Percentiles rank a stretch among this genome's conserved stretches.
Evolutionary conservation across 805 yeast species (phyloP).

Genomic region (Candida insectorum): DNA sequence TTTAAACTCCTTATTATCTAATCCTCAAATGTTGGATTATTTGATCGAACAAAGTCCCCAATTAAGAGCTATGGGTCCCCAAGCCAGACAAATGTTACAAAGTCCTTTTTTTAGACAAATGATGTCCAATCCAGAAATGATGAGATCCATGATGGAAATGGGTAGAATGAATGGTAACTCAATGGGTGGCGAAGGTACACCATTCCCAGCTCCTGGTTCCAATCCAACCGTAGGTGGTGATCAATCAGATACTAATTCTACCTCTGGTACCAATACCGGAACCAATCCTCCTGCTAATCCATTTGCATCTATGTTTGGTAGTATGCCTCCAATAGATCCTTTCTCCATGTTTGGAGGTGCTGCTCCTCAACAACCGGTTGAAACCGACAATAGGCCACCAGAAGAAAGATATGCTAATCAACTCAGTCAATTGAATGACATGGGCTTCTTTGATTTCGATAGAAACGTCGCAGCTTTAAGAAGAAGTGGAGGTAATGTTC

Average conservation of each 20-base stretch:
- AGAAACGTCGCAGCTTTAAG: slow-evolving; percentile 87
- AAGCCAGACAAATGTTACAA: slow-evolving; percentile 80
- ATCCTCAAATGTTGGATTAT: slow-evolving; percentile 85
- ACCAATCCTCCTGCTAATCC: slow-evolving; percentile 29
- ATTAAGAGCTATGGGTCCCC: slow-evolving; percentile 83
- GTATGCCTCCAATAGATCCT: slow-evolving; percentile 47
- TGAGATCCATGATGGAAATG: slow-evolving; percentile 79
- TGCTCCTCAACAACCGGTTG: slow-evolving; percentile 25
- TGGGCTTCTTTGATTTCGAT: slow-evolving; percentile 85
- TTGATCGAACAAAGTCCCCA: slow-evolving; percentile 82
- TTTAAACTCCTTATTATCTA: slow-evolving; percentile 75
- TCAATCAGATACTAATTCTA: slow-evolving; percentile 8
- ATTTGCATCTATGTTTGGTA: slow-evolving; percentile 35
- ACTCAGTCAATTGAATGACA: slow-evolving; percentile 44
- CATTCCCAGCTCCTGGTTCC: slow-evolving; percentile 26
- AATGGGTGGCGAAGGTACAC: slow-evolving; percentile 27
- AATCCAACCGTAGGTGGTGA: slow-evolving; percentile 12
- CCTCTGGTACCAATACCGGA: slow-evolving; percentile 11
- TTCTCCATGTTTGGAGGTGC: slow-evolving; percentile 46
- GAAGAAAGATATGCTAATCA: slow-evolving; percentile 43
- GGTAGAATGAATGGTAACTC: slow-evolving; percentile 41
- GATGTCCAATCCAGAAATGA: slow-evolving; percentile 73
- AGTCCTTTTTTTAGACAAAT: slow-evolving; percentile 75
- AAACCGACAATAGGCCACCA: slow-evolving; percentile 42
- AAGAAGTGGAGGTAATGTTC: slow-evolving; percentile 95